Evolutionary conservation across 495 filamentous ascomycete genomes (phyloP), one percentile per base, ranked within the genome.

Genomic region (Aspergillus affinis): DNA sequence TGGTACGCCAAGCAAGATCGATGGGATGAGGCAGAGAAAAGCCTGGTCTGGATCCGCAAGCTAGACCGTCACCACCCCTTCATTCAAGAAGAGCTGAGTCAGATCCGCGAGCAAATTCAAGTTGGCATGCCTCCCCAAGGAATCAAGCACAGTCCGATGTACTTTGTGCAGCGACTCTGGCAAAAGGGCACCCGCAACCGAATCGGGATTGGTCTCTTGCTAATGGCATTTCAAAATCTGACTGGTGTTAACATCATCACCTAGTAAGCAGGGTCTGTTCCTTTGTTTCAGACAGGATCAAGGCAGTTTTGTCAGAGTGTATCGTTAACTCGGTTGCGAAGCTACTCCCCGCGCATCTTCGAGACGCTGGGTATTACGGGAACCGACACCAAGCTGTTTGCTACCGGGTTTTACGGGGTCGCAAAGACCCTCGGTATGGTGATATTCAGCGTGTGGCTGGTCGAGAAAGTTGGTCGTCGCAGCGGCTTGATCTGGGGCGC

Each of bases 401-500:
- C 73, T 1, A 77, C 75, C 1, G 75, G 75, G 6, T 61, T 78
- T 32, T 76, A 75, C 23, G 75, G 75, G 13, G 57, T 69, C 0
- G 75, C 71, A 21, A 77, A 72, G 57, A 85, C 78, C 17, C 69
- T 69, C 5, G 64, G 80, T 48, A 86, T 83, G 23, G 69, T 72
- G 30, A 49, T 80, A 26, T 88, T 85, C 74, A 73, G 88, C 18
- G 56, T 84, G 46, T 87, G 87, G 66, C 78, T 83, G 53, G 83
- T 82, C 47, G 87, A 90, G 64, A 79, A 81, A 4, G 72, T 88
- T 2, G 87, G 86, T 12, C 77, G 87, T 9, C 78, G 84, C 7
- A 78, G 81, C 19, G 83, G 82, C 46, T 78, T 91, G 26, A 74
- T 89, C 60, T 84, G 81, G 76, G 89, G 87, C 2, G 82, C 81